A percentile compares a stretch with the other conserved stretches of the same genome.
These are phyloP conservation scores for Coemansia guatemalensis DNA, from an alignment of 192 early-diverging fungal species.

Conservation along the genomic window DNA sequence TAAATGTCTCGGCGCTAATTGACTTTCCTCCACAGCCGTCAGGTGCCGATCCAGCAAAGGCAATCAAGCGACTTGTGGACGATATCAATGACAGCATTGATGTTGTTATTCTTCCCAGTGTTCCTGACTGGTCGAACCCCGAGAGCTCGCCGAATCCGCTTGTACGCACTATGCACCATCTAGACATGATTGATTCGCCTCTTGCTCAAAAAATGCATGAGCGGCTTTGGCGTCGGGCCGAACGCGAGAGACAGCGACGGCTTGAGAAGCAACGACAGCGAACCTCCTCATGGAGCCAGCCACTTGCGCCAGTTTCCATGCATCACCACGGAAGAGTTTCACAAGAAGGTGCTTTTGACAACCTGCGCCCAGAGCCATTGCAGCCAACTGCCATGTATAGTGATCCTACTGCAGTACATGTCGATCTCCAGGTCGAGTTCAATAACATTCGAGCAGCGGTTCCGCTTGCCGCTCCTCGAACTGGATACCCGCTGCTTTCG, in stretches of 20 bases:
- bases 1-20: conserved; percentile 78
- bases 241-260: conserved; percentile 41
- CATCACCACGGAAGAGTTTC: conserved; percentile 20
- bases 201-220: conserved; percentile 39
- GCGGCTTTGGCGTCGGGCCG: conserved; percentile 30
- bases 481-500: conserved; percentile 73
- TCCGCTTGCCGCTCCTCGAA: conserved; percentile 60
- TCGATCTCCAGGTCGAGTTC: conserved; percentile 83
- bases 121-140: conserved; percentile 49
- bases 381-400: not conserved
- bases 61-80: conserved; percentile 63
- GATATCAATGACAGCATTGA: conserved; percentile 73
- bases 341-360: not conserved
- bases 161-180: conserved; percentile 38
- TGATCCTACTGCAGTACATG: conserved; percentile 43
- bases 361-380: not conserved
- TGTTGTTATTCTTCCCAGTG: conserved; percentile 49
- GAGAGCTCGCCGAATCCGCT: conserved; percentile 38
- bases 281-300: conserved; percentile 48
- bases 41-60: conserved; percentile 42
- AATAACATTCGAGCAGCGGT: conserved; percentile 90
- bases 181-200: conserved; percentile 47
- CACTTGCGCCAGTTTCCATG: conserved; percentile 27
- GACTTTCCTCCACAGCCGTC: conserved; percentile 59
- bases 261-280: conserved; percentile 48